Base-by-base conservation (phyloP, 257 asterid species). In the Ajuga chamaepitys region DNA sequence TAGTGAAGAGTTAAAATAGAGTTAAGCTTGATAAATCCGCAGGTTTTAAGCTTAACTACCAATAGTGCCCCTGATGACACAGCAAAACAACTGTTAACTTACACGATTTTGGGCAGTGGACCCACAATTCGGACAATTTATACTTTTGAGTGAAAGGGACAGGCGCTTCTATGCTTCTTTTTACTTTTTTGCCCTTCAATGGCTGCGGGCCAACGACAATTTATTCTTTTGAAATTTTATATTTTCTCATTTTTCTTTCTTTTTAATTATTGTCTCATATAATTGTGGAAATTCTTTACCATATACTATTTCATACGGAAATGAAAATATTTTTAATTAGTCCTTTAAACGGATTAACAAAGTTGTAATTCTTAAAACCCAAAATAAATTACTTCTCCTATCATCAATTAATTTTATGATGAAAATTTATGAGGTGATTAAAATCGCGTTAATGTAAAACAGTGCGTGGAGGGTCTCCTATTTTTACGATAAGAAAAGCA, bases 111-210 rank as follows among this genome's bases (percentile, higher is more conserved):
- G 40, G 70, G 75, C 70, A 46, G 75, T 50, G 58, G 68, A 71
- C 70, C 79, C 37, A 64, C 55, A 85, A 78, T 80, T 64, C 64
- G 70, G 85, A 82, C 83, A 63, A 59, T 58, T 58, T 71, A 66
- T 47, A 71, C 86, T 81, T 88, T 88, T 70, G 55, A 17, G 65
- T 40, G 89, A 86, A 14, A 86, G 80, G 4, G 85, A 86, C 74
- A 2, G 72, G 16, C 28, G 1, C 2, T 13, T 14, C 20, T n/a
- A n/a, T n/a, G n/a, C n/a, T n/a, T n/a, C n/a, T n/a, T 35, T 40
- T 71, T 71, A 72, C 89, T 0, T 3, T 13, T 69, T 58, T 68
- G 41, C 72, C 88, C 87, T 18, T 3, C 7, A 28, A 10, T 8
- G 11, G 42, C 34, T 59, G 42, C 47, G 32, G 50, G 38, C 30